phyloP scores from a whole-genome alignment of 169 alveolate species.

The Pseudocohnilembus persalinus region DNA sequence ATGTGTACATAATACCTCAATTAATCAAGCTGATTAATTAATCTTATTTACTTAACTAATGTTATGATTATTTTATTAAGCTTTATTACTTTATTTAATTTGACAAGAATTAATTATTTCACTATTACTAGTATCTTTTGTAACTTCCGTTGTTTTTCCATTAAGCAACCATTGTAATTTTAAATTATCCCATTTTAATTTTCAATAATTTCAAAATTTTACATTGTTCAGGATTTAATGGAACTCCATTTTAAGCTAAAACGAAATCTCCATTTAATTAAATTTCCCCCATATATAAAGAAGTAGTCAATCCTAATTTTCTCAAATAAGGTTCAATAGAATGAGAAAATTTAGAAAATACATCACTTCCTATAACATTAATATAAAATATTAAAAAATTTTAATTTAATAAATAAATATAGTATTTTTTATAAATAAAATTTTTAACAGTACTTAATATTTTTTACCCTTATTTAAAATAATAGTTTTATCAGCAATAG shows the following conservation, averaged over 20 bases:
- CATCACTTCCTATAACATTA: conserved; percentile 17
- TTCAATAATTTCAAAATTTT: conserved; percentile 52
- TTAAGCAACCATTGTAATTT: background rate
- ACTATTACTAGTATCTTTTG: background rate
- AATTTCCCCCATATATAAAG: conserved; percentile 38
- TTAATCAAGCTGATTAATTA: too few relatives aligned
- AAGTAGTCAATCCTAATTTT: conserved; percentile 45
- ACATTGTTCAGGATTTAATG: conserved; percentile 44
- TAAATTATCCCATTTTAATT: conserved; percentile 37
- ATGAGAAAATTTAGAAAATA: conserved; percentile 40
- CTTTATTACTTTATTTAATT: too few relatives aligned
- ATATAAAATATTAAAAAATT: too few relatives aligned
- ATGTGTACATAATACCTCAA: too few relatives aligned
- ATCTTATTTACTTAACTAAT: too few relatives aligned
- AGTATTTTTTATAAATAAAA: background rate
- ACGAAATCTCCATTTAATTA: conserved; percentile 31
- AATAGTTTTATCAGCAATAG: conserved; percentile 46
- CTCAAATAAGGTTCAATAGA: conserved; percentile 57
- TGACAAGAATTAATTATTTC: too few relatives aligned
- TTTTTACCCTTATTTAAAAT: conserved; percentile 33
- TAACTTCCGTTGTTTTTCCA: background rate
- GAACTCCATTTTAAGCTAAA: conserved; percentile 48
- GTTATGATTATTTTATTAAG: too few relatives aligned
- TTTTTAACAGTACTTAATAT: too few relatives aligned
- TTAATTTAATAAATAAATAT: too few relatives aligned